Base-by-base conservation (phyloP, 2,329 filamentous ascomycete genomes). In the Cladosporium oxysporum region DNA sequence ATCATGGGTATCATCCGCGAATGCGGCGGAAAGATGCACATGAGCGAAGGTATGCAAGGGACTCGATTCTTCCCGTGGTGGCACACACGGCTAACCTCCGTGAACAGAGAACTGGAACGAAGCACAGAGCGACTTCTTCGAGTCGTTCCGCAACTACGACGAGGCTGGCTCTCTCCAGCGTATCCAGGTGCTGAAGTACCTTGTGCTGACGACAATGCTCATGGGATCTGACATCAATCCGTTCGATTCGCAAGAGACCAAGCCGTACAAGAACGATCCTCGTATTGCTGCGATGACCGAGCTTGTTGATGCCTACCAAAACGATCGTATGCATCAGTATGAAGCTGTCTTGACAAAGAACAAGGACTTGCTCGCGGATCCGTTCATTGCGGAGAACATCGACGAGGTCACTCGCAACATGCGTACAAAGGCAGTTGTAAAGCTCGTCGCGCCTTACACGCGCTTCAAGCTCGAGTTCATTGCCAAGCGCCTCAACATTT, bases 11-110 rank as follows among this genome's bases (percentile, higher is more conserved):
- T 99, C 77, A 99, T 99, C 76, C 90, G 94, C 64, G 95, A 99
- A 81, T 99, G 95, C 77, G 95, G 95, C 74, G 95, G 95, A 73
- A 99, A 99, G 84, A 99, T 99, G 95, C 93, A 98, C 82, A 98
- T 99, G 95, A 95, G 91, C 78, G 95, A 99, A 83, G 81, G 81
- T 79, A 78, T 74, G 81, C 76, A 78, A 76, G 70, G 68, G 66
- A 67, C 66, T 62, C 37, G 55, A 53, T 63, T 44, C 12, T 16
- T 44, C 21, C 35, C 35, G 64, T 55, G 68, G 49, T 66, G 31
- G 31, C 67, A 37, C 49, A 62, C 65, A 62, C 28, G 58, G 68
- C 75, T 76, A 66, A 76, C 67, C 10, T 44, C 31, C 47, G 23
- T 37, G 52, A 47, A 55, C 71, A 85, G 95, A 98, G 82, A 98